Evolutionary conservation across 2,329 filamentous ascomycete species (phyloP), one percentile per base, ranked within the genome.

Genomic region (Cladophialophora chaetospira): DNA sequence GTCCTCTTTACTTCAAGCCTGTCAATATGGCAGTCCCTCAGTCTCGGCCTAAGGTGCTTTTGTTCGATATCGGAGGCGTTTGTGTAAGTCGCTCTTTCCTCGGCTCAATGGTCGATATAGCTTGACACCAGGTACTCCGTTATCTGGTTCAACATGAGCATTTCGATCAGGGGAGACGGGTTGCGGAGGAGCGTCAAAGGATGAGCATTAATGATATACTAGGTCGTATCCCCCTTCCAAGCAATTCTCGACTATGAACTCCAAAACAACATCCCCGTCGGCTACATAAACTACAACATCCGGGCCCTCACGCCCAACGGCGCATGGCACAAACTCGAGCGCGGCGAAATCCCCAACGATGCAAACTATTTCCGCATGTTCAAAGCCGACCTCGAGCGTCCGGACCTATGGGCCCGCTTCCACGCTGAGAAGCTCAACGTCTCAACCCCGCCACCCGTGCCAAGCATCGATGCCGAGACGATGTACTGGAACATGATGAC

Each of bases 41-140:
- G 19, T 29, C 47, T 43, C 52, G 54, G 55, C 88, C 89, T 26
- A 88, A 88, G 66, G 89, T 89, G 53, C 77, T 95, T 28, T 79
- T 99, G 19, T 97, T 97, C 72, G 94, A 99, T 74, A 94, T 99
- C 65, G 94, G 94, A 35, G 94, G 94, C 61, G 94, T 99, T 66
- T 95, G 91, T 80, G 93, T 96, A 87, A 80, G 90, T 85, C 50
- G 40, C 29, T 19, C 4, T 25, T 10, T 35, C 23, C 15, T 33
- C 29, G 29, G n/a, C n/a, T n/a, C n/a, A n/a, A n/a, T n/a, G n/a
- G n/a, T n/a, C n/a, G n/a, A n/a, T n/a, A n/a, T n/a, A n/a, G n/a
- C n/a, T n/a, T n/a, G n/a, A n/a, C n/a, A n/a, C n/a, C n/a, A n/a
- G n/a, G n/a, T n/a, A n/a, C n/a, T n/a, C n/a, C n/a, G n/a, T n/a